Evolutionary conservation across 73 alveolate genomes (phyloP).

Genomic region (Effrenium voratum): DNA sequence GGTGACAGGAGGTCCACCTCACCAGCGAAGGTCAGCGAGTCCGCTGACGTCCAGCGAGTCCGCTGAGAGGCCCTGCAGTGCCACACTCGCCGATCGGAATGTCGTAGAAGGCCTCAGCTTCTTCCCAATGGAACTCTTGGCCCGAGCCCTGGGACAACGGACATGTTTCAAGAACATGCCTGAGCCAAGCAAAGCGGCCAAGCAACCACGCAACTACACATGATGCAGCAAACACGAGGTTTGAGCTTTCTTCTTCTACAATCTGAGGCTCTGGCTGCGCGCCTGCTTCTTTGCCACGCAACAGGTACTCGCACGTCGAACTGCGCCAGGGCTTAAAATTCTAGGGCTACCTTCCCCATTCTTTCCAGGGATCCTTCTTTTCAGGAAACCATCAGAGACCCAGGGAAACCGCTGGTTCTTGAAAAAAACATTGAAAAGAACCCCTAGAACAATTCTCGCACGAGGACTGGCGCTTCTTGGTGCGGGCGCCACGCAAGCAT

Average conservation of each 20-base stretch:
- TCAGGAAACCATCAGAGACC: too few species aligned
- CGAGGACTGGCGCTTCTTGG: too few species aligned
- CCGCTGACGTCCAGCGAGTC: too few species aligned
- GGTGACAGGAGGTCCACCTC: slow-evolving; percentile 75
- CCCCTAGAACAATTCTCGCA: too few species aligned
- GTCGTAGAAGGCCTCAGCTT: slow-evolving; percentile 50
- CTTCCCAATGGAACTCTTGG: not conserved
- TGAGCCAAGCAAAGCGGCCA: not conserved
- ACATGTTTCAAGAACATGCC: not conserved
- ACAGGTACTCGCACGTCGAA: slow-evolving; percentile 55
- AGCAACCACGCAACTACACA: not conserved
- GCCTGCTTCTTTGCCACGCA: slow-evolving; percentile 86
- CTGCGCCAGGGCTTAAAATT: slow-evolving; percentile 49
- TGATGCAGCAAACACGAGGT: not conserved
- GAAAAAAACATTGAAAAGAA: too few species aligned
- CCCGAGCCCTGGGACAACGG: too few species aligned
- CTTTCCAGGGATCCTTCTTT: too few species aligned
- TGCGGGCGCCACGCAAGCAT: too few species aligned
- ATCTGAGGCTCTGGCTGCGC: slow-evolving; percentile 39
- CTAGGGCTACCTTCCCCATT: too few species aligned
- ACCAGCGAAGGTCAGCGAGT: too few species aligned
- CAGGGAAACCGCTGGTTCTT: too few species aligned
- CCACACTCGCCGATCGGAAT: slow-evolving; percentile 62
- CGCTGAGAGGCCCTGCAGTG: not conserved
- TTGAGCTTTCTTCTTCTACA: too few species aligned